Percentiles rank a stretch among this genome's conserved stretches.
Evolutionary conservation across 2,329 filamentous ascomycete genomes (phyloP).

Genomic region (Dactylellina drechsleri): DNA sequence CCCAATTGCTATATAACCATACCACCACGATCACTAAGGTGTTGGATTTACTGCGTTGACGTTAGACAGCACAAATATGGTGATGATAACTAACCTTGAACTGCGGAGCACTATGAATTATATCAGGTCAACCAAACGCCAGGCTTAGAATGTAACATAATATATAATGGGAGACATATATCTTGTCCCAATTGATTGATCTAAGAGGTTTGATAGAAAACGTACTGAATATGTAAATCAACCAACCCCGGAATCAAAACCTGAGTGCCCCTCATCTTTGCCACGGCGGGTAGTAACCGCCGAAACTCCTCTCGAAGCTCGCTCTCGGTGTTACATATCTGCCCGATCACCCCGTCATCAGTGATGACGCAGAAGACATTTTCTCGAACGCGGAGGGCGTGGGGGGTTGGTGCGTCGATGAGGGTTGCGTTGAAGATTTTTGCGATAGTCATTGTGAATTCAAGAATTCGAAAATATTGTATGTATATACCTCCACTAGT

Average conservation of each 20-base stretch:
- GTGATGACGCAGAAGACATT: slow-evolving; percentile 52
- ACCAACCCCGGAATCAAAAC: slow-evolving; percentile 56
- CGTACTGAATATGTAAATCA: slow-evolving; percentile 58
- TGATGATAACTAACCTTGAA: slow-evolving; percentile 40
- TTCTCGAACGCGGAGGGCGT: slow-evolving; percentile 53
- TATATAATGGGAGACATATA: too few species aligned
- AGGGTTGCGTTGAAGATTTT: slow-evolving; percentile 54
- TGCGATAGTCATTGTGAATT: slow-evolving; percentile 16
- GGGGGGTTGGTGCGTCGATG: slow-evolving; percentile 56
- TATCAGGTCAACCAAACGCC: too few species aligned
- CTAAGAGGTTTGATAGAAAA: neutral
- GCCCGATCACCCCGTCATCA: slow-evolving; percentile 21
- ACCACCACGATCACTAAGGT: neutral
- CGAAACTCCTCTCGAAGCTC: slow-evolving; percentile 30
- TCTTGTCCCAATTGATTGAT: neutral
- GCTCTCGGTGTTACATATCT: slow-evolving; percentile 16
- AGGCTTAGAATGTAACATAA: too few species aligned
- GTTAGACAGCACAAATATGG: too few species aligned
- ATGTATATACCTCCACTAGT: too few species aligned
- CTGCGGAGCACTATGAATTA: slow-evolving; percentile 55
- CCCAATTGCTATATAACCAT: slow-evolving; percentile 53
- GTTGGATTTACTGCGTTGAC: too few species aligned
- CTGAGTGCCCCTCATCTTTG: slow-evolving; percentile 20
- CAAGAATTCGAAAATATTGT: too few species aligned
- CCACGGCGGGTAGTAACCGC: slow-evolving; percentile 19